Base-by-base conservation (phyloP, 129 eudicot species). In the Artemisia tridentata region DNA sequence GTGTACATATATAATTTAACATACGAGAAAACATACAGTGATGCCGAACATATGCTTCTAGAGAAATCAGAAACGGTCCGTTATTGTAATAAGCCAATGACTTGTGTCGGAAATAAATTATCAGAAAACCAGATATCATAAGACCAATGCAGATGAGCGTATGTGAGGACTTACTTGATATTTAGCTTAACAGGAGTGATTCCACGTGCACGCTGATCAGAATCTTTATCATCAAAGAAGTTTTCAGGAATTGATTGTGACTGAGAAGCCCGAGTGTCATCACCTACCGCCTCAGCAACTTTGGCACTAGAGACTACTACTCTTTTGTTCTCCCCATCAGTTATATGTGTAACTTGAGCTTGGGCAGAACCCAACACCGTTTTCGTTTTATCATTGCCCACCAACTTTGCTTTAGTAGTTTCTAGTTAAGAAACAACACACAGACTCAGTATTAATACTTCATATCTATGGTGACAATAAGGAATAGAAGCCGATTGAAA, bases 151-250 rank as follows among this genome's bases (percentile, higher is more conserved):
- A 66, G 25, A 66, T 9, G 18, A 57, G 34, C 64, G 52, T 20
- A 58, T 46, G 27, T 3, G 27, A 78, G 49, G 53, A 68, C 95
- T 85, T 83, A 92, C 98, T 82, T 85, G 72, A 85, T 85, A 80
- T 92, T 96, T 60, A 82, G 81, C 84, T 92, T 92, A 59, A 89
- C 84, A 58, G 86, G 91, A 15, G 86, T 86, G 73, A 92, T 89
- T 57, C 98, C 98, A 58, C 96, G 91, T 78, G 96, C 98, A 77
- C 91, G 98, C 72, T 83, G 77, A 87, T 92, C 98, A 78, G 96
- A 95, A 72, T 83, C 92, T 79, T 89, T 92, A 82, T 92, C 86
- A 84, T 92, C 96, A 72, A 92, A 92, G 68, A 92, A 92, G 25
- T 96, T 96, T 83, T 80, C 82, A 50, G 98, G 98, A 54, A 92